Evolutionary conservation across 495 filamentous ascomycete species (phyloP).

Genomic region (Podospora australis): DNA sequence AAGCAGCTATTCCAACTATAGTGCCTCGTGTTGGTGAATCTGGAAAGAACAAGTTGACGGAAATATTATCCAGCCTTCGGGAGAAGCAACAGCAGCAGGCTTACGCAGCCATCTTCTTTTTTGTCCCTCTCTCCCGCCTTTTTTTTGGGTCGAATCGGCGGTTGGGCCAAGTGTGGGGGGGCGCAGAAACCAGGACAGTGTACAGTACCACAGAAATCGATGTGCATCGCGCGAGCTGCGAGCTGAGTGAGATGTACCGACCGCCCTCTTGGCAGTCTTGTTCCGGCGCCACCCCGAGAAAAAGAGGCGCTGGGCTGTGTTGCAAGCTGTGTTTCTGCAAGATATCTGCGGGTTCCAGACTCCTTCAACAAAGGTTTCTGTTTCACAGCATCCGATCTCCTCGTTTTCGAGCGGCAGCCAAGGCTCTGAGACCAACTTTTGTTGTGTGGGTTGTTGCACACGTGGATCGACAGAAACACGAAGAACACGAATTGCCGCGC

Average conservation of each 20-base stretch:
- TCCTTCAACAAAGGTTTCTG: too few species aligned
- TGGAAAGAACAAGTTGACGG: not conserved
- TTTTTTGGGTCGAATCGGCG: too few species aligned
- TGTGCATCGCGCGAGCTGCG: not conserved
- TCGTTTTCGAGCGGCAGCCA: not conserved
- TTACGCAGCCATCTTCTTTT: constrained; percentile 1
- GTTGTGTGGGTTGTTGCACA: too few species aligned
- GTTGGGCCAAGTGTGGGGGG: not conserved
- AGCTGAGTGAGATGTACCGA: constrained; percentile 1
- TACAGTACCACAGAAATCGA: constrained; percentile 5
- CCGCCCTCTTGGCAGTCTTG: constrained; percentile 1
- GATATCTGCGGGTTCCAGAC: too few species aligned
- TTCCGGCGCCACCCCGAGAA: not conserved
- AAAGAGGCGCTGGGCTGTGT: not conserved
- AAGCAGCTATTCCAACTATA: not conserved
- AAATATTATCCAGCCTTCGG: not conserved
- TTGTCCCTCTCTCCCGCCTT: too few species aligned
- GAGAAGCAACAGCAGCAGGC: too few species aligned
- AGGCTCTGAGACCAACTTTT: too few species aligned
- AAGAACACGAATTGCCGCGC: not conserved
- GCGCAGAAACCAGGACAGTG: not conserved
- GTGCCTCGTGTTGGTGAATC: not conserved
- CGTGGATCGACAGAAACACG: too few species aligned
- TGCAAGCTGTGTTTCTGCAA: not conserved
- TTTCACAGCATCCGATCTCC: not conserved